These are phyloP conservation scores for Aristolochia contorta DNA, from an alignment of 164 flowering plant genomes.

Conservation along the genomic window DNA sequence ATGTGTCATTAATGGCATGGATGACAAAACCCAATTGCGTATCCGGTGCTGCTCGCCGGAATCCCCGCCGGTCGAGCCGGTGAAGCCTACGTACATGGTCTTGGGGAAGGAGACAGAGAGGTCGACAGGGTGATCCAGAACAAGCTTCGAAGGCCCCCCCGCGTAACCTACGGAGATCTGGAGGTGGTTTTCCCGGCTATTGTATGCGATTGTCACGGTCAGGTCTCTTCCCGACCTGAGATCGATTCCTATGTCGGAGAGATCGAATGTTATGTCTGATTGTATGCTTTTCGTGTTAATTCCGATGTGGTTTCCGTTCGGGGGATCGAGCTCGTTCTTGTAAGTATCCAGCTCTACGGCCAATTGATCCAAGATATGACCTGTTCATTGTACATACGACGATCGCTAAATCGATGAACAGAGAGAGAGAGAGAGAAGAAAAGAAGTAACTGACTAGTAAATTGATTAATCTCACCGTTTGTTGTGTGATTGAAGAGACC, in stretches of 20 bases:
- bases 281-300: slow-evolving; percentile 30
- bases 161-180: slow-evolving; percentile 41
- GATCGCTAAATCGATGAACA: background rate
- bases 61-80: slow-evolving; percentile 53
- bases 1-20: slow-evolving; percentile 17
- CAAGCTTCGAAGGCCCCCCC: slow-evolving; percentile 30
- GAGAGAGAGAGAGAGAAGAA: too few relatives aligned
- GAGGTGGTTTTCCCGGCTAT: slow-evolving; percentile 23
- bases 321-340: slow-evolving; percentile 39
- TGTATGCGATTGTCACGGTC: slow-evolving; percentile 59
- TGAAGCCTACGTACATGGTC: slow-evolving; percentile 72
- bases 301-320: slow-evolving; percentile 53
- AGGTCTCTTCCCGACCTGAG: slow-evolving; percentile 36
- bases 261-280: slow-evolving; percentile 44
- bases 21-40: slow-evolving; percentile 33
- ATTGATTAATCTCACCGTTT: slow-evolving; percentile 17
- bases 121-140: slow-evolving; percentile 39
- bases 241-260: slow-evolving; percentile 32
- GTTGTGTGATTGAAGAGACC: slow-evolving; percentile 33
- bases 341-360: slow-evolving; percentile 50
- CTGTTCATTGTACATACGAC: slow-evolving; percentile 9
- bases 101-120: slow-evolving; percentile 14
- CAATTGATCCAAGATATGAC: slow-evolving; percentile 22
- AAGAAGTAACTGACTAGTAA: too few relatives aligned
- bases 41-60: slow-evolving; percentile 33